Conservation (phyloP, 345 rosid species). For the Eutrema yunnanense region DNA sequence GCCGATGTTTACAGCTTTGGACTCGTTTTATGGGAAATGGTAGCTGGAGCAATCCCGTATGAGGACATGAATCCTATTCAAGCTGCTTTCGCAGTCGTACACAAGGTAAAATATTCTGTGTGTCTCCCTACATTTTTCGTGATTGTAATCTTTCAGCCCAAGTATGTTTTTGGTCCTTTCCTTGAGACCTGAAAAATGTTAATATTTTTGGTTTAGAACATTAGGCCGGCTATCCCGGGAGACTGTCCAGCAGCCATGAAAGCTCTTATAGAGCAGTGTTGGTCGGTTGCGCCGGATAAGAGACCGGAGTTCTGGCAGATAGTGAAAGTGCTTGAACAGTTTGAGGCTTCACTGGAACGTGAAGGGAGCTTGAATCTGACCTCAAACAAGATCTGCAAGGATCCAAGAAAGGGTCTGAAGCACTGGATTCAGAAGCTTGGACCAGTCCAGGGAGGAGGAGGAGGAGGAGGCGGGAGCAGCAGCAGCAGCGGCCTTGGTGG, state of each 20-base stretch:
- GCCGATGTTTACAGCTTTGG: slow-evolving; percentile 97
- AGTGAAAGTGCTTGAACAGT: slow-evolving; percentile 83
- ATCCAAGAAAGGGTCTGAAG: slow-evolving; percentile 72
- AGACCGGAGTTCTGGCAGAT: slow-evolving; percentile 97
- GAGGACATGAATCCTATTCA: slow-evolving; percentile 99
- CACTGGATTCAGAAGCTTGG: slow-evolving; percentile 93
- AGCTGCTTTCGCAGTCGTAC: slow-evolving; percentile 98
- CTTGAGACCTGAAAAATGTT: neutral
- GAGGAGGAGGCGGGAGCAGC: neutral
- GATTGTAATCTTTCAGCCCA: neutral
- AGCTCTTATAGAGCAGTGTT: slow-evolving; percentile 89
- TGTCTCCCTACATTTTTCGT: neutral
- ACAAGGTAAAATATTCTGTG: slow-evolving; percentile 50
- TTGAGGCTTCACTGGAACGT: slow-evolving; percentile 48
- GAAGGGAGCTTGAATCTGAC: slow-evolving; percentile 65
- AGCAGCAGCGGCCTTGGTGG: slow-evolving; percentile 60
- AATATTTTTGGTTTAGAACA: slow-evolving; percentile 42
- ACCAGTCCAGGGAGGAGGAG: slow-evolving; percentile 30
- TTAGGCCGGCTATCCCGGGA: slow-evolving; percentile 71
- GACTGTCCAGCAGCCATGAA: slow-evolving; percentile 71
- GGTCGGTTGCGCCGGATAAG: slow-evolving; percentile 82
- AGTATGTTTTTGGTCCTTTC: neutral
- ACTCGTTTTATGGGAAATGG: slow-evolving; percentile 96
- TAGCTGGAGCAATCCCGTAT: slow-evolving; percentile 82
- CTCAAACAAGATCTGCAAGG: slow-evolving; percentile 41